phyloP scores from a whole-genome alignment of 2,329 filamentous ascomycete genomes.

The Chlorencoelia australis region DNA sequence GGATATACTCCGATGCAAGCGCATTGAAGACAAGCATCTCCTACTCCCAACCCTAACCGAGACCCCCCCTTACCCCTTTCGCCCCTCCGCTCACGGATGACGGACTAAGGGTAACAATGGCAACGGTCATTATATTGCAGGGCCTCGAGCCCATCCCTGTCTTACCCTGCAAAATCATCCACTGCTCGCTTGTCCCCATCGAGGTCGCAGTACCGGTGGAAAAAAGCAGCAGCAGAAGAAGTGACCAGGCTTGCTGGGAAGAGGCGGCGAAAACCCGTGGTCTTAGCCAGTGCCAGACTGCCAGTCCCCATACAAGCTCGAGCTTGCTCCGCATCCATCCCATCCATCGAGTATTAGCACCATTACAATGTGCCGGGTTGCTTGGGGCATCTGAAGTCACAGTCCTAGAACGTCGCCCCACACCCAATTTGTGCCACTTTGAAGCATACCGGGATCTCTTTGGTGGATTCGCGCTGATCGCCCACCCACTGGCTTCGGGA shows the following conservation, averaged over 20 bases:
- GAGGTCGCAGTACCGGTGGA: conserved; percentile 21
- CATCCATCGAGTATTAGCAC: conserved; percentile 17
- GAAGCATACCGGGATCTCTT: conserved; percentile 36
- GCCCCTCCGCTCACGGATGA: conserved; percentile 20
- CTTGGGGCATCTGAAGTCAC: conserved; percentile 26
- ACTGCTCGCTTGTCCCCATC: conserved; percentile 16
- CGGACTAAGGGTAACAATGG: conserved; percentile 22
- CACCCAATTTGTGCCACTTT: conserved; percentile 45
- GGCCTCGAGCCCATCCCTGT: conserved; percentile 15
- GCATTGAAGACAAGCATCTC: conserved; percentile 24
- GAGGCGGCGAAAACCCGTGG: conserved; percentile 17
- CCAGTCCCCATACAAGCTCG: too few species aligned
- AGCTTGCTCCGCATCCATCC: conserved; percentile 14
- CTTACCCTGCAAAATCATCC: conserved; percentile 17
- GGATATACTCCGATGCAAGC: conserved; percentile 24
- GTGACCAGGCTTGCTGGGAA: too few species aligned
- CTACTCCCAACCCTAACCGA: conserved; percentile 18
- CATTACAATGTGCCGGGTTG: conserved; percentile 22
- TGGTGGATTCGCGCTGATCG: conserved; percentile 41
- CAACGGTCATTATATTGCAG: conserved; percentile 17
- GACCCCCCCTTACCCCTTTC: conserved; percentile 18
- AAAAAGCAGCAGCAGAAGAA: too few species aligned
- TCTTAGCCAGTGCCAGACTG: conserved; percentile 18
- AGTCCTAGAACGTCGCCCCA: conserved; percentile 32
- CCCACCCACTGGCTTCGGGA: conserved; percentile 37